A percentile compares a stretch with the other conserved stretches of the same genome.
These are phyloP conservation scores for Chytriomyces sp. DNA, from an alignment of 192 early-diverging fungal genomes.

Conservation along the genomic window DNA sequence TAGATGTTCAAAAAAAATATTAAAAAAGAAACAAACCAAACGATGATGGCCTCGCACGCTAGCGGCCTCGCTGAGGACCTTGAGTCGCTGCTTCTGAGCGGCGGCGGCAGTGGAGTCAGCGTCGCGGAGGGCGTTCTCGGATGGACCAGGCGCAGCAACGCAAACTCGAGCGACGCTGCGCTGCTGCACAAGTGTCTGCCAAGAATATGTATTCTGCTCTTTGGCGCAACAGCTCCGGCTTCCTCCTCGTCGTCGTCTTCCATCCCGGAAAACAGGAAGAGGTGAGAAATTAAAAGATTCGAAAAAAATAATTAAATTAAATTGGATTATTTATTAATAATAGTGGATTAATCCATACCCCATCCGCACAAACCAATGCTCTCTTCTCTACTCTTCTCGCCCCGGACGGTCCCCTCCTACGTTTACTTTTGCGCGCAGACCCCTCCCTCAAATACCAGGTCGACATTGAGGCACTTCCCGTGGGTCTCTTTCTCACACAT, in stretches of 20 bases:
- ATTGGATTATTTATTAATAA: neutral
- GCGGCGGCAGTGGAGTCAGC: neutral
- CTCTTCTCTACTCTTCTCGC: neutral
- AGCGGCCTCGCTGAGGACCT: neutral
- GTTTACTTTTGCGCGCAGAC: neutral
- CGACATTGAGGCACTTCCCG: neutral
- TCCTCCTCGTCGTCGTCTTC: neutral
- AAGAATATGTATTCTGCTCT: neutral
- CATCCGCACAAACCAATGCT: neutral
- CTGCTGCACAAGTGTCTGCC: slow-evolving; percentile 1
- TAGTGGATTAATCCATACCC: neutral
- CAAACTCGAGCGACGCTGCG: neutral
- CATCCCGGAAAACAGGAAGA: neutral
- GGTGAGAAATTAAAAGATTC: too few species aligned
- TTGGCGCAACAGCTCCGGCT: neutral
- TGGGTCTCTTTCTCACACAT: neutral
- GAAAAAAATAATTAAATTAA: neutral
- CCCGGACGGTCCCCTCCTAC: neutral
- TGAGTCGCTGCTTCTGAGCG: too few species aligned
- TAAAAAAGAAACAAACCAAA: neutral
- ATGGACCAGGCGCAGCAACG: neutral
- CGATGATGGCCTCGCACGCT: neutral
- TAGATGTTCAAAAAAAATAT: neutral
- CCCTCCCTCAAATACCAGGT: neutral
- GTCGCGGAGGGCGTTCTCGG: neutral